Evolutionary conservation across 75 land plant genomes (phyloP).

Genomic region (Cunninghamia lanceolata): DNA sequence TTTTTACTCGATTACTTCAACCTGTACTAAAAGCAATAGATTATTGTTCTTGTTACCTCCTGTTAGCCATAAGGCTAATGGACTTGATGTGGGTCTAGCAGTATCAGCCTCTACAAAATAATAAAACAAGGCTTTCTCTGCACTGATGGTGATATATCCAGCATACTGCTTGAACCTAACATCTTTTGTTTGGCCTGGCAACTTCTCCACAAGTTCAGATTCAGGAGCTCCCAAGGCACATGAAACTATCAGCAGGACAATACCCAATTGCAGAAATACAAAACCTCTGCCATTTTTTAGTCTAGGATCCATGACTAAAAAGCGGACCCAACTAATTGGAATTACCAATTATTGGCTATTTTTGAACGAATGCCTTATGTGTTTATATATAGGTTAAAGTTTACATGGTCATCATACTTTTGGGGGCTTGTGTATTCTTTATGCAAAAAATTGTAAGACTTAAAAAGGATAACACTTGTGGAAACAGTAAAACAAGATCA

Average conservation of each 20-base stretch:
- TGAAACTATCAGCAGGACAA: neutral
- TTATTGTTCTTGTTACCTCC: slow-evolving; percentile 33
- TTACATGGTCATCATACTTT: no score
- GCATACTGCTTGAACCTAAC: slow-evolving; percentile 38
- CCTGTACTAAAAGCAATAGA: no score
- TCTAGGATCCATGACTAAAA: neutral
- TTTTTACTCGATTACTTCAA: no score
- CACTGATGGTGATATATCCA: slow-evolving; percentile 25
- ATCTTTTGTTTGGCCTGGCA: slow-evolving; percentile 35
- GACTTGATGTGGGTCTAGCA: slow-evolving; percentile 23
- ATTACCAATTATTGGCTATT: neutral
- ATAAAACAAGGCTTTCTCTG: slow-evolving; percentile 45
- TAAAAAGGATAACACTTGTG: no score
- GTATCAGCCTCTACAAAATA: slow-evolving; percentile 55
- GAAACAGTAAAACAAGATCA: no score
- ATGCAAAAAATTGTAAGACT: no score
- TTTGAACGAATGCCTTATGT: neutral
- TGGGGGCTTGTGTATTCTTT: no score
- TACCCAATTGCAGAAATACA: neutral
- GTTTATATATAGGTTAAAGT: no score
- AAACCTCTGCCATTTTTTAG: neutral
- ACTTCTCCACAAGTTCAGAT: neutral
- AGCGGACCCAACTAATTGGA: neutral
- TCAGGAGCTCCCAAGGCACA: neutral
- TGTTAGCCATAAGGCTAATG: slow-evolving; percentile 54